Evolutionary conservation across 305 asterid species (phyloP), one percentile per base, ranked within the genome.

Genomic region (Fraxinus nigra): DNA sequence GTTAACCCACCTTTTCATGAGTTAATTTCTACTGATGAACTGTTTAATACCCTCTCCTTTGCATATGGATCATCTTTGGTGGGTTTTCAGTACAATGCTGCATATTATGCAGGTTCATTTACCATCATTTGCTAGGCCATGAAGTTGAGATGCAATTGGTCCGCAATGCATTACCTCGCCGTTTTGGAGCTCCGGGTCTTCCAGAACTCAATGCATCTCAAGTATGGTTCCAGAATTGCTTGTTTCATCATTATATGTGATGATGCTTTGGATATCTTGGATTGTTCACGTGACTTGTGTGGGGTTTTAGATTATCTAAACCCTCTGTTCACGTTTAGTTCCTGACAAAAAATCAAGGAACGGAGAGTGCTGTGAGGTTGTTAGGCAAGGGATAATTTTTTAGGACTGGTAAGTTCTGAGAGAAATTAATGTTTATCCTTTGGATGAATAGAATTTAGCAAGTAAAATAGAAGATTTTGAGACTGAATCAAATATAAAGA

Each of bases 101-200:
- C 81, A 22, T 84, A 43, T 70, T 18, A 11, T 85, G 79, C 91
- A 96, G 99, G 93, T 96, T 94, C 85, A 94, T 96, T 74, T 96
- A 96, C 87, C 99, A 96, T 89, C 98, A 96, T 90, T 85, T 96
- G 82, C 90, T 96, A 37, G 99, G 99, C 81, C 98, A 96, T 84
- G 98, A 96, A 85, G 99, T 96, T 87, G 99, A 96, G 92, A 91
- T 93, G 98, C 99, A 96, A 92, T 90, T 94, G 95, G 99, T 96
- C 78, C 98, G 98, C 72, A 96, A 93, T 87, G 81, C 98, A 8
- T 86, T 96, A 86, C 99, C 99, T 61, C 98, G 98, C 35, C 92
- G 98, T 78, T 96, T 94, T 93, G 99, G 99, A 82, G 99, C 99
- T 11, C 98, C 98, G 0, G 99, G 99, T 80, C 98, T 96, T 88